Conservation (phyloP, 768 basidiomycete species). For the Podaxis pistillaris region DNA sequence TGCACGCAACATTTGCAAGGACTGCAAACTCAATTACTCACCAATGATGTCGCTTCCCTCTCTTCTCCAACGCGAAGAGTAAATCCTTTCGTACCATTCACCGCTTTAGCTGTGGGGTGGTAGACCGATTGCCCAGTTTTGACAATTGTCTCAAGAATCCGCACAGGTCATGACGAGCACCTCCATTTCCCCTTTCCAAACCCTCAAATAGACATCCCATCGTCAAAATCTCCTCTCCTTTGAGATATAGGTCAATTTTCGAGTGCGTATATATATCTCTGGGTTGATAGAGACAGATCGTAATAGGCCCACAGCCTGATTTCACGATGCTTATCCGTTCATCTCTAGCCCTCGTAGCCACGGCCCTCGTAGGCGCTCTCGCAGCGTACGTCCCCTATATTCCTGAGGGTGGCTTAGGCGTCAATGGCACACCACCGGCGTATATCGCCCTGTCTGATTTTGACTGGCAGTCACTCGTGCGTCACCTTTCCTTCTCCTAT, state of each 20-base stretch:
- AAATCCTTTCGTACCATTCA: too few relatives aligned
- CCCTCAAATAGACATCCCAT: background rate
- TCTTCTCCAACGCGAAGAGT: too few relatives aligned
- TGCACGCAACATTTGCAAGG: too few relatives aligned
- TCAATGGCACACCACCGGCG: conserved; percentile 20
- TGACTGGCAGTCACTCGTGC: conserved; percentile 25
- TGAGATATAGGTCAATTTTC: too few relatives aligned
- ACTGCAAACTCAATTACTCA: too few relatives aligned
- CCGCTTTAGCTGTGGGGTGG: too few relatives aligned
- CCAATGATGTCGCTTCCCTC: too few relatives aligned
- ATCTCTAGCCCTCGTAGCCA: background rate
- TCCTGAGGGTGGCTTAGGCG: conserved; percentile 22
- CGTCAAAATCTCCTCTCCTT: too few relatives aligned
- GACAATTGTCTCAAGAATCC: background rate
- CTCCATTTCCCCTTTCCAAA: background rate
- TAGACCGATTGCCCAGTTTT: background rate
- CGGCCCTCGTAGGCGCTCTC: background rate
- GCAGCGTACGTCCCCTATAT: conserved; percentile 11
- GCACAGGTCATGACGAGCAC: background rate
- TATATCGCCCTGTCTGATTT: conserved; percentile 26
- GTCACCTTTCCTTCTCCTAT: conserved; percentile 2
- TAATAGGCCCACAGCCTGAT: too few relatives aligned
- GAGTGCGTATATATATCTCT: too few relatives aligned
- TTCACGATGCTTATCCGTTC: background rate
- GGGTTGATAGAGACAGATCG: too few relatives aligned